Percentiles rank a stretch among this genome's conserved stretches.
phyloP scores from a whole-genome alignment of 192 early-diverging fungal species.

The Spizellomyces sp. region DNA sequence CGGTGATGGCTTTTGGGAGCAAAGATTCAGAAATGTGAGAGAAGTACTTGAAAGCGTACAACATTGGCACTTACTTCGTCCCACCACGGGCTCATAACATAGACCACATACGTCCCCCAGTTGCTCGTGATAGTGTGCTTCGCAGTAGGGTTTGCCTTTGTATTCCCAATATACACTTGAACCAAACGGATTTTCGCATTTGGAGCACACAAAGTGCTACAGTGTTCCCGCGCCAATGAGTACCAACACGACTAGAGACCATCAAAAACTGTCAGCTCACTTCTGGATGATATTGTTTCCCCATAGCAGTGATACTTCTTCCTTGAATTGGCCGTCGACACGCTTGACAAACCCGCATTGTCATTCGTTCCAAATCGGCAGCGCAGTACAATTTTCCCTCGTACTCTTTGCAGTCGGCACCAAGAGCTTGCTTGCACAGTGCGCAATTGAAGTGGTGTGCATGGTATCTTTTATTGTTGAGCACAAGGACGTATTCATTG shows the following conservation, averaged over 20 bases:
- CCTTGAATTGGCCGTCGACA: conserved; percentile 50
- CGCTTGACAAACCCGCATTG: conserved; percentile 38
- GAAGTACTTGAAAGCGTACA: background rate
- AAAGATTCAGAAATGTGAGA: background rate
- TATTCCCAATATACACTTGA: conserved; percentile 44
- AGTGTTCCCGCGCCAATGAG: background rate
- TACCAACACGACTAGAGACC: background rate
- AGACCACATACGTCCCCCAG: conserved; percentile 46
- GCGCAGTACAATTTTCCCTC: conserved; percentile 58
- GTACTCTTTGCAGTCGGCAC: conserved; percentile 36
- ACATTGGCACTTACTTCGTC: conserved; percentile 37
- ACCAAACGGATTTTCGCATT: conserved; percentile 51
- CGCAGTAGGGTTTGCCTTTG: conserved; percentile 48
- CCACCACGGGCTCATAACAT: conserved; percentile 42
- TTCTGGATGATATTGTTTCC: conserved; percentile 53
- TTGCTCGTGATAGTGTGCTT: conserved; percentile 50
- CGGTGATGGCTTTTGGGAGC: conserved; percentile 32
- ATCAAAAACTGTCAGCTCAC: conserved; percentile 18
- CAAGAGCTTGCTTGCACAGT: conserved; percentile 41
- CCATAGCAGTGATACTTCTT: conserved; percentile 40
- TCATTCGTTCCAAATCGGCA: conserved; percentile 36
- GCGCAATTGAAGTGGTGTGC: conserved; percentile 51
- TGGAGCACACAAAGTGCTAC: conserved; percentile 54
- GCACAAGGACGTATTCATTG: conserved; percentile 25
- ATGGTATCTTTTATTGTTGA: conserved; percentile 43